A percentile compares a stretch with the other conserved stretches of the same genome.
Evolutionary conservation across 495 filamentous ascomycete genomes (phyloP).

Genomic region (Aspergillus asperescens): DNA sequence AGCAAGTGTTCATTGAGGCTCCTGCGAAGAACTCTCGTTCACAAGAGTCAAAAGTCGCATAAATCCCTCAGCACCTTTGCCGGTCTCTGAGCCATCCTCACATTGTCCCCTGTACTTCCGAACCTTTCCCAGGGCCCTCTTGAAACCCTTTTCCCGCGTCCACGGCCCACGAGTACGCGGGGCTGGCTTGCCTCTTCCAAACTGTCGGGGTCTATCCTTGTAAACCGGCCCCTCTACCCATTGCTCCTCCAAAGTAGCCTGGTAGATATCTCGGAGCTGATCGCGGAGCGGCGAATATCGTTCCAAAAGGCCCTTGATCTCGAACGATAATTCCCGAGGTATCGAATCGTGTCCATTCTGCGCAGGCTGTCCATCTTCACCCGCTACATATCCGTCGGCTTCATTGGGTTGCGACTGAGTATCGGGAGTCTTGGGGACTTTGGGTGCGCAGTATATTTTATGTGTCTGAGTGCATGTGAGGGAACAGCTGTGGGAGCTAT

Average conservation of each 20-base stretch:
- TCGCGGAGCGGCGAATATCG: conserved; percentile 47
- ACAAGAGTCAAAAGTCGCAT: conserved; percentile 40
- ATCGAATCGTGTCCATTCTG: conserved; percentile 10
- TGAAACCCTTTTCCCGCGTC: conserved; percentile 45
- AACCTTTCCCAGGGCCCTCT: conserved; percentile 38
- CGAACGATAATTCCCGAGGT: conserved; percentile 30
- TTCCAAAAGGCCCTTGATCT: conserved; percentile 48
- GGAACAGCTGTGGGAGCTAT: conserved; percentile 54
- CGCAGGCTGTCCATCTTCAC: conserved; percentile 12
- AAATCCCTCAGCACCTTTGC: conserved; percentile 34
- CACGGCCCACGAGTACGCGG: conserved; percentile 37
- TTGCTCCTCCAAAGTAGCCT: conserved; percentile 44
- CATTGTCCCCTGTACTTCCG: conserved; percentile 36
- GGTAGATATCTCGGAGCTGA: conserved; percentile 49
- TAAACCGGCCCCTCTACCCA: conserved; percentile 32
- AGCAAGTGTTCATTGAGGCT: not conserved
- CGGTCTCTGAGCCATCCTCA: conserved; percentile 35
- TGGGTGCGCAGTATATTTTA: conserved; percentile 47
- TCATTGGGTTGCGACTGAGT: conserved; percentile 14
- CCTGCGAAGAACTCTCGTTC: conserved; percentile 15
- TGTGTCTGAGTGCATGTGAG: conserved; percentile 62
- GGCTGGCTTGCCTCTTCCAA: conserved; percentile 44
- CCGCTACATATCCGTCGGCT: conserved; percentile 7
- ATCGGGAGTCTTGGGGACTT: conserved; percentile 25
- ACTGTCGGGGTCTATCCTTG: conserved; percentile 19